Evolutionary conservation across 306 rosid species (phyloP).

Genomic region (Castanopsis chinensis): DNA sequence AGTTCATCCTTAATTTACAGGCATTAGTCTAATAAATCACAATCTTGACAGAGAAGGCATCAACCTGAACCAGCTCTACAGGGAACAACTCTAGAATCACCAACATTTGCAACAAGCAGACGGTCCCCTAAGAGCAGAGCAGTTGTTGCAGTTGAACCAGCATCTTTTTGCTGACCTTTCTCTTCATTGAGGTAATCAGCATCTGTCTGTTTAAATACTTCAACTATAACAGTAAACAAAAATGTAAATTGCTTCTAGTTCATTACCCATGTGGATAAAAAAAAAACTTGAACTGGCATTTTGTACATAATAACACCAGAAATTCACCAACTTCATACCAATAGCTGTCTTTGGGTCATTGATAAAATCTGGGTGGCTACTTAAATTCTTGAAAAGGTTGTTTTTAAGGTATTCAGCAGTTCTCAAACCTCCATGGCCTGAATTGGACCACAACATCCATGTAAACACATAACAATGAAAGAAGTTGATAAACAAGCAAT

Average conservation of each 20-base stretch:
- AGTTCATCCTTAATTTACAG: neutral
- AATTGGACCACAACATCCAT: slow-evolving; percentile 10
- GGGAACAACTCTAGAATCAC: slow-evolving; percentile 93
- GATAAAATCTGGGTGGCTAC: slow-evolving; percentile 73
- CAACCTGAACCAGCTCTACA: slow-evolving; percentile 86
- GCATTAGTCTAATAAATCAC: slow-evolving; percentile 20
- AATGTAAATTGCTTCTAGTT: slow-evolving; percentile 18
- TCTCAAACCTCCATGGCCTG: slow-evolving; percentile 89
- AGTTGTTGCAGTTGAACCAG: slow-evolving; percentile 92
- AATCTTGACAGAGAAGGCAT: slow-evolving; percentile 32
- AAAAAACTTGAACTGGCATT: slow-evolving; percentile 10
- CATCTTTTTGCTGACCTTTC: slow-evolving; percentile 72
- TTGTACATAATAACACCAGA: neutral
- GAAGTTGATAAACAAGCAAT: slow-evolving; percentile 8
- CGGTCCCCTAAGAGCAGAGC: slow-evolving; percentile 79
- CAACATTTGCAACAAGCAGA: slow-evolving; percentile 87
- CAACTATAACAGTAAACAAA: slow-evolving; percentile 46
- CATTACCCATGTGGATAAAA: slow-evolving; percentile 25
- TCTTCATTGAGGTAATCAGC: slow-evolving; percentile 77
- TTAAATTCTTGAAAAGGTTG: slow-evolving; percentile 73
- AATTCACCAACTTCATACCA: slow-evolving; percentile 41
- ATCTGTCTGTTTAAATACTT: slow-evolving; percentile 81
- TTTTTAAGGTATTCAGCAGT: slow-evolving; percentile 83
- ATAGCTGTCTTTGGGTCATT: slow-evolving; percentile 78
- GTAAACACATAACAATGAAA: slow-evolving; percentile 6